Evolutionary conservation across 805 yeast genomes (phyloP), one percentile per base, ranked within the genome.

Genomic region (Tetrapisispora pingtungensis): DNA sequence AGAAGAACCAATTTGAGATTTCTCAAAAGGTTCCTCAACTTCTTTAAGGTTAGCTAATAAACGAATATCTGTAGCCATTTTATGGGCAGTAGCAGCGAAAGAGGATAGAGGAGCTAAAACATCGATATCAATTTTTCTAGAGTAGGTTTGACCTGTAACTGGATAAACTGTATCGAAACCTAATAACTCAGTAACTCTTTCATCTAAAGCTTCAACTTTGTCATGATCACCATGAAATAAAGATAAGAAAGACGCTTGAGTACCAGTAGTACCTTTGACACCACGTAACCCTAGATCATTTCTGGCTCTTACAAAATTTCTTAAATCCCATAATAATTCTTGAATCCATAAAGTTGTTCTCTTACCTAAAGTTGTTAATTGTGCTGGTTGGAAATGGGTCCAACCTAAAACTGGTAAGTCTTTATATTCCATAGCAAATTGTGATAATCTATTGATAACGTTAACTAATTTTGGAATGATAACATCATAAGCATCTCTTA

Each of bases 311-410:
- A 76, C 81, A 72, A 93, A 77, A 71, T 93, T 93, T 71, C 98
- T 80, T 67, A 93, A 77, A 69, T 93, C 98, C 98, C 97, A 93
- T 58, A 93, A 74, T 58, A 93, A 73, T 68, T 93, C 98, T 74
- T 93, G 98, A 57, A 93, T 73, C 98, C 98, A 93, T 61, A 93
- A 73, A 37, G 97, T 88, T 45, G 95, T 94, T 70, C 98, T 83
- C 74, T 93, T 93, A 66, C 98, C 98, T 51, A 93, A 95, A 30
- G 98, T 93, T 54, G 97, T 90, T 65, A 93, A 78, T 72, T 93
- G 98, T 43, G 98, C 98, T 14, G 98, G 98, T 73, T 93, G 98
- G 79, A 93, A 93, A 69, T 93, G 98, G 46, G 98, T 93, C 97
- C 97, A 93, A 31, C 98, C 98, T 53, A 93, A 75, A 36, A 89